Base-by-base conservation (phyloP, 345 rosid species). In the Pugionium dolabratum region DNA sequence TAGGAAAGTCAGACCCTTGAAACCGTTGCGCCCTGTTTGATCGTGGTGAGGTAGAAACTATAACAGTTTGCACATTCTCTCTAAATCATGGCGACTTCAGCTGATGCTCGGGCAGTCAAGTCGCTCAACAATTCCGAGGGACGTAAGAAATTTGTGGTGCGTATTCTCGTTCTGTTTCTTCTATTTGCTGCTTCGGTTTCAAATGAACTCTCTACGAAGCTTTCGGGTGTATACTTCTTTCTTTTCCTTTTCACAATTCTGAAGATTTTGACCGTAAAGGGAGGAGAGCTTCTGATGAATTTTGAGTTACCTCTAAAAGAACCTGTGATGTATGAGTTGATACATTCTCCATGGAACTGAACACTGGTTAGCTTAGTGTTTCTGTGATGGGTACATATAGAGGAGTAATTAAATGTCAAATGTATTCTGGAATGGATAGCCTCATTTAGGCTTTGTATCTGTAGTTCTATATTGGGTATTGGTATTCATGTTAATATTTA, bases 21-120 rank as follows among this genome's bases (percentile, higher is more conserved):
- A 56, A 9, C 9, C 58, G 57, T 6, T 53, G 28, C 40, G 28
- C 11, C 6, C 41, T 34, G 45, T 39, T 56, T 56, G 61, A 39
- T 56, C 34, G 61, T 56, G 34, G 60, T 0, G 60, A 35, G 45
- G 60, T 55, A 36, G 33, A 48, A 49, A 26, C 34, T 34, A 7
- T 61, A 9, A 18, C 29, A 33, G 1, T 30, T 37, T 18, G 33
- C 48, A 58, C 42, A 39, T 52, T 18, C 52, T 50, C 61, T 45
- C 46, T 62, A 31, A 70, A 39, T 37, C 75, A 70, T 71, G 75
- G 75, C 75, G 64, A 71, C 64, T n/a, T 25, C 47, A 25, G 63
- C 80, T 6, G 87, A 93, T 36, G 89, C 96, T 61, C 75, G 68
- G 59, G 94, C 88, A 2, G 97, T 93, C 39, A 93, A 93, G 79